Evolutionary conservation across 345 rosid genomes (phyloP).

Genomic region (Erodium maritimum): DNA sequence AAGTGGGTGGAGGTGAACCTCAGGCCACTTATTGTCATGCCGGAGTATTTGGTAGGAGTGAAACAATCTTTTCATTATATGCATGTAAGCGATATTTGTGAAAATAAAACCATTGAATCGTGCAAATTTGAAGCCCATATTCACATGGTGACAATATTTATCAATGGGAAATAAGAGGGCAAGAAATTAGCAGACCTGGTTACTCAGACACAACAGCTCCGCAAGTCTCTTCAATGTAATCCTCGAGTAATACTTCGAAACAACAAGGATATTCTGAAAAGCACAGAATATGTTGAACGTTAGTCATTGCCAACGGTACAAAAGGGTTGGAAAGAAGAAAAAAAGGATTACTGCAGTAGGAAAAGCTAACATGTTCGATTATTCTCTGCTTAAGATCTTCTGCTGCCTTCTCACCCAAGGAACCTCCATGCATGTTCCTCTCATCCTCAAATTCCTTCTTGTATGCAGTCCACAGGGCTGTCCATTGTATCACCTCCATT

Average conservation of each 20-base stretch:
- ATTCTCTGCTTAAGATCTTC: slow-evolving; percentile 86
- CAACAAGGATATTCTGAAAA: slow-evolving; percentile 92
- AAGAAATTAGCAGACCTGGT: slow-evolving; percentile 33
- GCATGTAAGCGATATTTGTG: no score
- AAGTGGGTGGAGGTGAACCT: no score
- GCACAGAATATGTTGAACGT: neutral
- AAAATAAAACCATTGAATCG: neutral
- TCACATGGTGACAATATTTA: neutral
- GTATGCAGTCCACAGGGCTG: slow-evolving; percentile 73
- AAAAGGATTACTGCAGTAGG: no score
- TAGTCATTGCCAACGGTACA: neutral
- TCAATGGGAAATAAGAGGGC: neutral
- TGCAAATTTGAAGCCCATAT: neutral
- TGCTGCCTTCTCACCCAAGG: slow-evolving; percentile 84
- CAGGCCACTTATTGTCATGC: no score
- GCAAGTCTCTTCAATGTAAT: slow-evolving; percentile 83
- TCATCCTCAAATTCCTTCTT: slow-evolving; percentile 83
- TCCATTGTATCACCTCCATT: slow-evolving; percentile 87
- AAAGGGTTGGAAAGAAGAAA: neutral
- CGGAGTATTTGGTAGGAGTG: no score
- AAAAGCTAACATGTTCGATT: slow-evolving; percentile 70
- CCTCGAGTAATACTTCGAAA: slow-evolving; percentile 86
- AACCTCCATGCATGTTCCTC: slow-evolving; percentile 72
- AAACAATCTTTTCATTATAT: no score
- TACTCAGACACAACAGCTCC: slow-evolving; percentile 71